Percentiles rank a stretch among this genome's conserved stretches.
Conservation (phyloP, 2,329 filamentous ascomycete genomes). For the Blastomyces gilchristii region DNA sequence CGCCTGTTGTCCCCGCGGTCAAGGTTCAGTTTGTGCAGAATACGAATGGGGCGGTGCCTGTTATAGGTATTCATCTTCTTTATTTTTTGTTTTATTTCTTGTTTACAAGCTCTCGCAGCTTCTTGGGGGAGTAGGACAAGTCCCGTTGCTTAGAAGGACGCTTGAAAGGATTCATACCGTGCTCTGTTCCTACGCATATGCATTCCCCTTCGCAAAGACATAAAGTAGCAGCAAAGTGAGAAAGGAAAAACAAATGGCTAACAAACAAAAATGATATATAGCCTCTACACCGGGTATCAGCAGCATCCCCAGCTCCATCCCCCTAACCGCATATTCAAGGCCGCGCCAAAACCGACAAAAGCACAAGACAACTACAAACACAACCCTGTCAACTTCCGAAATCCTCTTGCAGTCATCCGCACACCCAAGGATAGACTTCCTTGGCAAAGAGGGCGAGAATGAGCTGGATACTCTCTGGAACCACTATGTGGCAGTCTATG, state of each 20-base stretch:
- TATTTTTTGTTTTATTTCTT: no score
- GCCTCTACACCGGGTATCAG: slow-evolving; percentile 21
- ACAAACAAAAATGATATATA: slow-evolving; percentile 6
- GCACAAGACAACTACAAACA: slow-evolving; percentile 25
- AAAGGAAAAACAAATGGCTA: background rate
- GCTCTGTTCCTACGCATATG: no score
- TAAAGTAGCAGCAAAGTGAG: background rate
- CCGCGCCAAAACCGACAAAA: slow-evolving; percentile 32
- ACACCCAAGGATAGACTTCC: slow-evolving; percentile 51
- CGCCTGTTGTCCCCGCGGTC: slow-evolving; percentile 31
- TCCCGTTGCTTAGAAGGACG: no score
- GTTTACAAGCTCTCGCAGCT: no score
- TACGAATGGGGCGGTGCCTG: slow-evolving; percentile 38
- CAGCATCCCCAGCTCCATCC: slow-evolving; percentile 22
- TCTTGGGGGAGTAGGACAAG: no score
- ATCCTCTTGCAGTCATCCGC: slow-evolving; percentile 51
- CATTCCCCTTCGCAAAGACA: background rate
- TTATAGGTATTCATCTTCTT: slow-evolving; percentile 30
- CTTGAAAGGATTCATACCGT: no score
- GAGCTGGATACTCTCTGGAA: slow-evolving; percentile 43
- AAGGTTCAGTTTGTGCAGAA: slow-evolving; percentile 40
- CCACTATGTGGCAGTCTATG: slow-evolving; percentile 53
- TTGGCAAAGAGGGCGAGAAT: slow-evolving; percentile 42
- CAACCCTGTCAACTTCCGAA: slow-evolving; percentile 35
- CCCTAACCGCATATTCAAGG: slow-evolving; percentile 38